phyloP scores from a whole-genome alignment of 83 land plant genomes.

The Thuja plicata region DNA sequence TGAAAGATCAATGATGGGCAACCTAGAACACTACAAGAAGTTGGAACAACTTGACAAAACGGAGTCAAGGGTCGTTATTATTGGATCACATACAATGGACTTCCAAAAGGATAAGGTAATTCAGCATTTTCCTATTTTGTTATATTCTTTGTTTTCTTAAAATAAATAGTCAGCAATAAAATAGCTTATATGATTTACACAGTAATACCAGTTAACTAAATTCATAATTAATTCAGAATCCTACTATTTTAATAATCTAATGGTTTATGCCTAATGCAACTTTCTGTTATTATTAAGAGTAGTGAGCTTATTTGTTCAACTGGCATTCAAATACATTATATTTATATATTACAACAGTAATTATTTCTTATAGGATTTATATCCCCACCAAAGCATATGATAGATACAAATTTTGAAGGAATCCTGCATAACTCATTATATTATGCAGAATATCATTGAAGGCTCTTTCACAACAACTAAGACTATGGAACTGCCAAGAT shows the following conservation, averaged over 20 bases:
- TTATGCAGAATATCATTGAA: not conserved
- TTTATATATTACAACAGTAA: not conserved
- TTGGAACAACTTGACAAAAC: slow-evolving; percentile 29
- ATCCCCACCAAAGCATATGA: not conserved
- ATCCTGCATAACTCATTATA: not conserved
- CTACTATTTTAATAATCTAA: not conserved
- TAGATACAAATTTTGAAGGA: not conserved
- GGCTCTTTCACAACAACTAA: not conserved
- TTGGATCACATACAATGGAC: slow-evolving; percentile 49
- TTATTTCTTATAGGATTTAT: not conserved
- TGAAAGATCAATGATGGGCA: slow-evolving; percentile 49
- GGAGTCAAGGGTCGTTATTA: slow-evolving; percentile 34
- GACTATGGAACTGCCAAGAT: not conserved
- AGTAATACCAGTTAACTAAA: not conserved
- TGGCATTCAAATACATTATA: not conserved
- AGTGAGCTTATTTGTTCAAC: not conserved
- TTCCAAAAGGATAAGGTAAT: slow-evolving; percentile 50
- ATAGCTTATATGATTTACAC: not conserved
- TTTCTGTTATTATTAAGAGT: not conserved
- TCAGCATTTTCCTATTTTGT: not conserved
- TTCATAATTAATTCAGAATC: not conserved
- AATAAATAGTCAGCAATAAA: not conserved
- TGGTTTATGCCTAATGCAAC: not conserved
- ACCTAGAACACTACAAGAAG: slow-evolving; percentile 48
- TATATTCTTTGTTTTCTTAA: not conserved